Evolutionary conservation across 345 rosid species (phyloP), one percentile per base, ranked within the genome.

Genomic region (Moringa oleifera): DNA sequence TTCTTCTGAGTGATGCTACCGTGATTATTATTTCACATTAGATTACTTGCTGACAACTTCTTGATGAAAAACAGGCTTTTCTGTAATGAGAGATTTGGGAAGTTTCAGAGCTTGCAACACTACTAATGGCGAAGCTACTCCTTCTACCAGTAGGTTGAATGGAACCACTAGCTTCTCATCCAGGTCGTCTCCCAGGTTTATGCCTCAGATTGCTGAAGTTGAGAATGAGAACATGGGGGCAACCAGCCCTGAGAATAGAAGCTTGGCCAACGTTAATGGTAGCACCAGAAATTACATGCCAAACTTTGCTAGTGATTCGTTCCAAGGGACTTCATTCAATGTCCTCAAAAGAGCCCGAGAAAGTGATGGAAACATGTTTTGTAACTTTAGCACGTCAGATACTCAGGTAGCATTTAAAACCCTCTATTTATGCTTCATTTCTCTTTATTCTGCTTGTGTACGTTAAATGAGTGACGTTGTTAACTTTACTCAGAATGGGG

Each of bases 191-290:
- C n/a, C n/a, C n/a, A 71, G 81, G 57, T 53, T 50, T 28, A 53
- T 80, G 83, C 77, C 80, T 59, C 81, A 55, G 53, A 76, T 76
- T 25, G 47, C 73, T 56, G 85, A 82, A 65, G 53, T 46, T 24
- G 84, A 73, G 33, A 76, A 60, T 41, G 77, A 78, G 66, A 67
- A 36, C 63, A 55, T 60, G 37, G 66, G 60, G 20, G 59, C 64
- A 25, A 64, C 24, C 18, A 63, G 21, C 49, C 56, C 66, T 3
- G 73, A 67, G 47, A 55, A 36, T 53, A 21, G 0, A 62, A 59
- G 36, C 23, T 62, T 62, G 20, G 66, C 45, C 18, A 51, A 60
- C 25, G 55, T 19, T 33, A 59, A 65, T 37, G 67, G 51, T 19
- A 64, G 63, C 60, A 74, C 70, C 24, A 65, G 63, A 36, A 68